These are phyloP conservation scores for Naganishia randhawae DNA, from an alignment of 768 basidiomycete species.

Conservation along the genomic window DNA sequence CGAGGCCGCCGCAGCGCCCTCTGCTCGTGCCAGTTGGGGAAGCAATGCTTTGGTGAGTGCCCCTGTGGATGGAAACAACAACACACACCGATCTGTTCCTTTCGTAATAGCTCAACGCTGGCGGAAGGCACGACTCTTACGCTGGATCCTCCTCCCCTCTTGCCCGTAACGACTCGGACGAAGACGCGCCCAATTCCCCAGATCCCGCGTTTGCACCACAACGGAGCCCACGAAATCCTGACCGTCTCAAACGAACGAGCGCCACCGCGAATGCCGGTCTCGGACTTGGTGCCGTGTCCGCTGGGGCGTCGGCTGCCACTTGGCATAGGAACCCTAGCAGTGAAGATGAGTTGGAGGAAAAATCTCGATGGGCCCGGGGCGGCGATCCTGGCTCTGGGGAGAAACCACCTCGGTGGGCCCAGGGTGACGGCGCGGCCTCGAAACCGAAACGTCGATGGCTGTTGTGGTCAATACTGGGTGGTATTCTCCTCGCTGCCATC, in stretches of 20 bases:
- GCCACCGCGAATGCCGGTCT: conserved; percentile 21
- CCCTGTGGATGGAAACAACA: not conserved
- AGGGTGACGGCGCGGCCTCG: not conserved
- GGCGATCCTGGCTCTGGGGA: conserved; percentile 24
- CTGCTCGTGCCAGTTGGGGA: conserved; percentile 20
- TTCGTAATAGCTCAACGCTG: not conserved
- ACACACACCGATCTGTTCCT: not conserved
- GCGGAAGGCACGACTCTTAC: not conserved
- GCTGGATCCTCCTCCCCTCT: conserved; percentile 9
- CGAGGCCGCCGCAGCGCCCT: not conserved
- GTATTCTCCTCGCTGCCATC: conserved; percentile 23
- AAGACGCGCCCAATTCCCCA: conserved; percentile 3
- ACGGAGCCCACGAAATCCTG: not conserved
- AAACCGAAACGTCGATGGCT: conserved; percentile 38
- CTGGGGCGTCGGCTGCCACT: conserved; percentile 32
- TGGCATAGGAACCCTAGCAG: conserved; percentile 31
- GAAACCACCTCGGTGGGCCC: conserved; percentile 37
- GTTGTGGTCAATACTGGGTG: conserved; percentile 38
- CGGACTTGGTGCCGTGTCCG: conserved; percentile 36
- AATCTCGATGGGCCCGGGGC: conserved; percentile 31
- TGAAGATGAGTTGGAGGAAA: conserved; percentile 42
- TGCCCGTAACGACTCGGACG: conserved; percentile 20
- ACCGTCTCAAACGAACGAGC: conserved; percentile 1
- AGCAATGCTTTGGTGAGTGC: conserved; percentile 22
- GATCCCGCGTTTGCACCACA: conserved; percentile 13